These are phyloP conservation scores for Candida railenensis DNA, from an alignment of 805 yeast genomes.

Conservation along the genomic window DNA sequence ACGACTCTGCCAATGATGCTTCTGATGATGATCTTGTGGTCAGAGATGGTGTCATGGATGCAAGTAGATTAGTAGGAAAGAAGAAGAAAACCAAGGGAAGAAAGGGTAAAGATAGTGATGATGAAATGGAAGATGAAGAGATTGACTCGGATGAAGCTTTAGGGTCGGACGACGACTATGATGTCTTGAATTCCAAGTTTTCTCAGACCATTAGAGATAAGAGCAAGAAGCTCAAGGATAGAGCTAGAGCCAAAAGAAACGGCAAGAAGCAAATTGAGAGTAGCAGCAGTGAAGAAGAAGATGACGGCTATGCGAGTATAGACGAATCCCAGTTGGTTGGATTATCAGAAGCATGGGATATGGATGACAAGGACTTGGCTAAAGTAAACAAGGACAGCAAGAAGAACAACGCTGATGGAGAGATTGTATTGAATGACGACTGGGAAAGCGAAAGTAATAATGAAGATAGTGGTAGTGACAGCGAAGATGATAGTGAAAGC, in stretches of 20 bases:
- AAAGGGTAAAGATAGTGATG: slow-evolving; percentile 19
- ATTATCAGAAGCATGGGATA: slow-evolving; percentile 86
- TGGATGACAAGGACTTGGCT: slow-evolving; percentile 56
- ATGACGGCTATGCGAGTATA: slow-evolving; percentile 67
- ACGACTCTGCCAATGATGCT: slow-evolving; percentile 16
- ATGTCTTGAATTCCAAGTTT: slow-evolving; percentile 59
- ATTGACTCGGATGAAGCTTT: slow-evolving; percentile 86
- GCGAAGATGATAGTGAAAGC: slow-evolving; percentile 24
- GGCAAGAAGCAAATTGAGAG: slow-evolving; percentile 38
- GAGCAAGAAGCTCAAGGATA: slow-evolving; percentile 33
- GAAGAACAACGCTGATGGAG: slow-evolving; percentile 10
- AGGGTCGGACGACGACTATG: slow-evolving; percentile 77
- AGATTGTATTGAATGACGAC: slow-evolving; percentile 26
- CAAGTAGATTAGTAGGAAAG: slow-evolving; percentile 30
- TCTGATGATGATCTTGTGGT: slow-evolving; percentile 26
- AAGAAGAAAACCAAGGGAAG: slow-evolving; percentile 11
- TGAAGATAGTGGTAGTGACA: slow-evolving; percentile 17
- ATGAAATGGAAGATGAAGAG: slow-evolving; percentile 57
- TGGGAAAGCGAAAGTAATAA: slow-evolving; percentile 26
- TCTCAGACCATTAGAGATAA: slow-evolving; percentile 68
- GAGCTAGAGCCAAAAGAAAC: slow-evolving; percentile 22
- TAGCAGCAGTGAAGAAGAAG: slow-evolving; percentile 34
- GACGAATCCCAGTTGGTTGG: slow-evolving; percentile 77
- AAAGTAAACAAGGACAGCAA: slow-evolving; percentile 12
- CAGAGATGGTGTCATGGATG: slow-evolving; percentile 41